Percentiles rank a stretch among this genome's conserved stretches.
Evolutionary conservation across 1,139 yeast species (phyloP).

Genomic region (Suhomyces taliae): DNA sequence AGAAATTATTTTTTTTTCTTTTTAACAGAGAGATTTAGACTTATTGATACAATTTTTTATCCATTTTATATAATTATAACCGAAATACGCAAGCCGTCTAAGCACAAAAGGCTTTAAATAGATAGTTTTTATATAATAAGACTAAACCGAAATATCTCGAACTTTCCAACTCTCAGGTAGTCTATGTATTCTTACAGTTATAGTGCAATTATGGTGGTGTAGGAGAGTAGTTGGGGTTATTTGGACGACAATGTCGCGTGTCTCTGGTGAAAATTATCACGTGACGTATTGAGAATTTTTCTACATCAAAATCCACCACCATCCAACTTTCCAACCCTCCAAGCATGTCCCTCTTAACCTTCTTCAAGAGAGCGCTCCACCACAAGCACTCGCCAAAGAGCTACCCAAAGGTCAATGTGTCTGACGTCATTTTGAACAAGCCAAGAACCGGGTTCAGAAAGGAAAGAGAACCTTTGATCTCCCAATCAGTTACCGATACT

Average conservation of each 20-base stretch:
- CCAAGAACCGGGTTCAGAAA: conserved; percentile 42
- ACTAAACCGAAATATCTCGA: no score
- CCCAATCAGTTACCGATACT: conserved; percentile 42
- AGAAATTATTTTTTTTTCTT: no score
- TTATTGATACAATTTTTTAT: no score
- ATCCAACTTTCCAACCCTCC: not conserved
- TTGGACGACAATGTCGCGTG: not conserved
- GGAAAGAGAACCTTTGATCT: conserved; percentile 40
- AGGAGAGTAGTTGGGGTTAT: no score
- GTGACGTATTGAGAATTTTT: conserved; percentile 3
- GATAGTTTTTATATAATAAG: no score
- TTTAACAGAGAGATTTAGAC: no score
- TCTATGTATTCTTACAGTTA: no score
- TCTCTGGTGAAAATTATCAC: not conserved
- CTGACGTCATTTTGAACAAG: conserved; percentile 41
- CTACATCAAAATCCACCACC: not conserved
- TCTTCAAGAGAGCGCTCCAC: conserved; percentile 27
- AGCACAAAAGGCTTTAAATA: no score
- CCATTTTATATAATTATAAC: no score
- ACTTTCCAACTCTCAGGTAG: no score
- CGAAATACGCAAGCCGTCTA: no score
- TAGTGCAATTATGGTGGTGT: no score
- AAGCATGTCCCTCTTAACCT: conserved; percentile 2
- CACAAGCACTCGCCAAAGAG: conserved; percentile 31
- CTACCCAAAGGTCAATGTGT: conserved; percentile 43